Base-by-base conservation (phyloP, 169 alveolate species). In the Eimeria necatrix region DNA sequence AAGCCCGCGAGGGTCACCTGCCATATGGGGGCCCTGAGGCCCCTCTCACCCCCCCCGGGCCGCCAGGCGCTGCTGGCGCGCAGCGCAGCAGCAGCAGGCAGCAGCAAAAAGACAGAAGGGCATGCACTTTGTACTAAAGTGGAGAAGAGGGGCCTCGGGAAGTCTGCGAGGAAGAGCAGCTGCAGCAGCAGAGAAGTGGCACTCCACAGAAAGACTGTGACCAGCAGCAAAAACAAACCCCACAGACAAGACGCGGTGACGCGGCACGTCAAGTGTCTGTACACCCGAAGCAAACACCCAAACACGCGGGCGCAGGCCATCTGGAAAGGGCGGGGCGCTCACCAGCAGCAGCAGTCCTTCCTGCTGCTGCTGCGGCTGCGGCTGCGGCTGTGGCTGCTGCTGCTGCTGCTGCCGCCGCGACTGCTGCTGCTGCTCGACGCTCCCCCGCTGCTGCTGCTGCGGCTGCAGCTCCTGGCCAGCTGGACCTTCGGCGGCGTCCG, bases 201-300 rank as follows among this genome's bases (percentile, higher is more conserved):
- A 1, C 46, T 68, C 78, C 78, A 68, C 46, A 68, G 78, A 10
- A 68, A 24, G n/a, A 68, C 78, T n/a, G 78, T 68, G 41, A 68
- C 78, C 78, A 68, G 78, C 78, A 68, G n/a, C 78, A 68, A n/a
- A 68, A 68, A 68, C 46, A 68, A n/a, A 7, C 78, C 78, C 78
- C 78, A 68, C n/a, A 68, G 32, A 68, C 78, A 68, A 14, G 78
- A 24, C 32, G n/a, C n/a, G 46, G 78, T 8, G n/a, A 68, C 12
- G 0, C n/a, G 14, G 32, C 78, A 16, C 12, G 41, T 14, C 46
- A n/a, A 12, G n/a, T 7, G 9, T 8, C 78, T 7, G n/a, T 16
- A n/a, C 46, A n/a, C 78, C 78, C 78, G 9, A 10, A 16, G 78
- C 0, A 68, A 24, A 24, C 78, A 68, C 32, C n/a, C 46, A 68